A percentile compares a stretch with the other conserved stretches of the same genome.
These are phyloP conservation scores for Cladosporium sp. DNA, from an alignment of 2,329 filamentous ascomycete genomes.

Conservation along the genomic window DNA sequence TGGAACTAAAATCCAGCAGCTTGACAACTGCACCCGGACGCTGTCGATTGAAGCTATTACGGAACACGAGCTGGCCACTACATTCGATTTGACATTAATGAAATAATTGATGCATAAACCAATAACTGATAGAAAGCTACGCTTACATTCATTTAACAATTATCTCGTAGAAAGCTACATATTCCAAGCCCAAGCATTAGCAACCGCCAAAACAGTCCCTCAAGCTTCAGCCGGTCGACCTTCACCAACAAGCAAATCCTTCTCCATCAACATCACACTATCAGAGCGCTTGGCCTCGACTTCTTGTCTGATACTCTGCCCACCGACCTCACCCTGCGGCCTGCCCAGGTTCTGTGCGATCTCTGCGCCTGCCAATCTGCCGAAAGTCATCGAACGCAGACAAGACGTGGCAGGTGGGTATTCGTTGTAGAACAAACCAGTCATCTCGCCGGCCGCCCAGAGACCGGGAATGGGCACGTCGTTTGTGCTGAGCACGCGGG, in stretches of 20 bases:
- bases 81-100: too few relatives aligned
- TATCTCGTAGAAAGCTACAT: not conserved
- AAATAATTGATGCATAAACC: too few relatives aligned
- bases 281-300: constrained; percentile 4
- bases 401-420: constrained; percentile 34
- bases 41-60: too few relatives aligned
- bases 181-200: not conserved
- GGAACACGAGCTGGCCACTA: too few relatives aligned
- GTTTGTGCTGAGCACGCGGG: constrained; percentile 37
- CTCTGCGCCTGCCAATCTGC: constrained; percentile 28
- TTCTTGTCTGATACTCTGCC: constrained; percentile 7
- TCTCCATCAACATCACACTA: constrained; percentile 12
- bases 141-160: not conserved
- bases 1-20: too few relatives aligned
- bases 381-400: constrained; percentile 32
- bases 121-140: too few relatives aligned
- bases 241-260: constrained; percentile 6
- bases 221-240: not conserved
- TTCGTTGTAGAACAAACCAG: constrained; percentile 34
- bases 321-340: not conserved
- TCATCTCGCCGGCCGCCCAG: constrained; percentile 33
- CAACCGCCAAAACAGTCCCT: not conserved
- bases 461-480: constrained; percentile 37
- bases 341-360: constrained; percentile 26
- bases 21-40: too few relatives aligned